A percentile compares a stretch with the other conserved stretches of the same genome.
Evolutionary conservation across 1,139 yeast species (phyloP).

Genomic region (Pneumocystis murina): DNA sequence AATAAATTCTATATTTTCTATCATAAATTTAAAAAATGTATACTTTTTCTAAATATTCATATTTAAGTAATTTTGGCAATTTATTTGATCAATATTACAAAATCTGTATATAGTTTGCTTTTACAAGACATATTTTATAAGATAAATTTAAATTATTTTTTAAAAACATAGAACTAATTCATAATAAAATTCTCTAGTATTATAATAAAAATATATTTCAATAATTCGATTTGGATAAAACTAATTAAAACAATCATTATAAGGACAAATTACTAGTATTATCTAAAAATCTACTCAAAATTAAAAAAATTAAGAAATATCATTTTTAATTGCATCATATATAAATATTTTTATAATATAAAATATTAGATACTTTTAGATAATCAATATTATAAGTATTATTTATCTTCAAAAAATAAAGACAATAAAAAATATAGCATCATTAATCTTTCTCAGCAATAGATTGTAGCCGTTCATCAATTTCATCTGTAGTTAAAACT

Average conservation of each 20-base stretch:
- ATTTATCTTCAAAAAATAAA: not conserved
- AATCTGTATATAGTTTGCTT: too few species aligned
- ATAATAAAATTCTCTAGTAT: too few species aligned
- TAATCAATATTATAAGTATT: not conserved
- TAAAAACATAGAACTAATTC: too few species aligned
- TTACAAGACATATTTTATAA: too few species aligned
- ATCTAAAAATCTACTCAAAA: not conserved
- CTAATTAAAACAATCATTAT: not conserved
- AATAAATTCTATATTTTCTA: too few species aligned
- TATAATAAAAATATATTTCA: not conserved
- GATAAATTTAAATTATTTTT: too few species aligned
- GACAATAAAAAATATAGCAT: not conserved
- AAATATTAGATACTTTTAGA: not conserved
- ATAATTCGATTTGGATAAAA: not conserved
- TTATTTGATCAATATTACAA: too few species aligned
- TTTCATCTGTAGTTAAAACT: conserved; percentile 64
- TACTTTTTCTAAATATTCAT: too few species aligned
- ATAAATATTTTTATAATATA: not conserved
- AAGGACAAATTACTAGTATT: not conserved
- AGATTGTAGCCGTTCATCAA: conserved; percentile 81
- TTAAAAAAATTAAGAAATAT: not conserved
- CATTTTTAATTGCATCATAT: not conserved
- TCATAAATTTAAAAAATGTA: too few species aligned
- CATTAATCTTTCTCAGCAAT: conserved; percentile 86
- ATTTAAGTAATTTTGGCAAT: too few species aligned